Evolutionary conservation across 352 stramenopile genomes (phyloP), one percentile per base, ranked within the genome.

Genomic region (Thalassiosira pacifica): DNA sequence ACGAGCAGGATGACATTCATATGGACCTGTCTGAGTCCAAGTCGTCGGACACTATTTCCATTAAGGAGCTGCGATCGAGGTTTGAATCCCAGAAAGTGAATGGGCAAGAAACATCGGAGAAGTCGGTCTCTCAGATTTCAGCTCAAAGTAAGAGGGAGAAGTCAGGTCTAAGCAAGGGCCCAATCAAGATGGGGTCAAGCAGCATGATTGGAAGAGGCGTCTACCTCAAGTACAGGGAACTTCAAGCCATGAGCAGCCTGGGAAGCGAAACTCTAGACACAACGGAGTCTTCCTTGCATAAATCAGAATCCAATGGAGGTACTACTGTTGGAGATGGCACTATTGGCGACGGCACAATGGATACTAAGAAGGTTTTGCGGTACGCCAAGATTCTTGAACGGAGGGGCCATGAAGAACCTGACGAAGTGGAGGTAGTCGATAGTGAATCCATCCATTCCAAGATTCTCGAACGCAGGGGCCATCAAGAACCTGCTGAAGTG

Each of bases 201-300:
- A 42, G 34, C 10, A 42, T 73, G 27, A 67, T 74, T 71, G 61
- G 60, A 48, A 59, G 42, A 24, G 34, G 73, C 19, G 64, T 78
- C 60, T 76, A 77, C 48, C 70, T 78, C 34, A 79, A 79, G 37
- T 52, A 70, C 31, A 52, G 48, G 55, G 75, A 78, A 1, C 42
- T 79, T n/a, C 68, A 77, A 79, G 64, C 69, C n/a, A 80, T 84
- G 69, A 85, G 57, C 61, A 85, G 69, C 59, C 63, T 88, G 10
- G 82, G 63, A 57, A 79, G 69, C 64, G 61, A 81, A 24, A 82
- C 76, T 61, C 34, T 71, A 27, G 69, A 73, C 10, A 81, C 79
- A 32, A 9, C 11, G 26, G 67, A 80, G 63, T 72, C 64, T 27
- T 85, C 60, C 10, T 34, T 74, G 59, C 24, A 68, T 32, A 76